Evolutionary conservation across 2,329 filamentous ascomycete genomes (phyloP), one percentile per base, ranked within the genome.

Genomic region (Tolypocladium inflatum): DNA sequence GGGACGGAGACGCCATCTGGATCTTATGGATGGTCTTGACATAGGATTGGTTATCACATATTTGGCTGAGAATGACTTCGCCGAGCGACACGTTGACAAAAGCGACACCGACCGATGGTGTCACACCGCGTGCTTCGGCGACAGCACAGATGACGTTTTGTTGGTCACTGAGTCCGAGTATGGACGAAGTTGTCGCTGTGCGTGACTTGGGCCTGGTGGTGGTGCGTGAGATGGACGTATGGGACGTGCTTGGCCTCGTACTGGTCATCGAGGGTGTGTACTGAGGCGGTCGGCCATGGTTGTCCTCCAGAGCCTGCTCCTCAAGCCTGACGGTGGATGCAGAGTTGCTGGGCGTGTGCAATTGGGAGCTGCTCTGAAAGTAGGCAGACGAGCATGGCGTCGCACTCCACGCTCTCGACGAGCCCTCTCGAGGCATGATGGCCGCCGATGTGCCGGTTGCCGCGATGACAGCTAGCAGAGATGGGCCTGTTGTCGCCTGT

Each of bases 21-120:
- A 97, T 80, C 69, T 97, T 96, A 71, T 96, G 90, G 37, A 96
- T 78, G 0, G 91, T 96, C 67, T 87, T 87, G 58, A 91, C 86
- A 69, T 96, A 97, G 39, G 91, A 95, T 69, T 96, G 91, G 58
- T 87, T 95, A 71, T 97, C 93, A 67, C 88, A 91, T 62, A 97
- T 93, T 67, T 97, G 91, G 67, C 90, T 95, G 43, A 97, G 80
- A 35, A 91, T 84, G 19, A 85, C 89, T 72, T 96, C 91, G 43
- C 88, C 89, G 2, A 90, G 92, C 48, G 90, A 87, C 3, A 95
- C 78, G 67, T 97, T 95, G 67, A 97, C 79, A 67, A 97, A 92
- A 3, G 91, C 90, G 45, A 96, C 78, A 1, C 93, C 92, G 2
- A 97, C 87, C 0, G 86, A 88, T 0, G 91, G 91, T 26, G 89